Evolutionary conservation across 768 basidiomycete species (phyloP), one percentile per base, ranked within the genome.

Genomic region (Leccinum broughii): DNA sequence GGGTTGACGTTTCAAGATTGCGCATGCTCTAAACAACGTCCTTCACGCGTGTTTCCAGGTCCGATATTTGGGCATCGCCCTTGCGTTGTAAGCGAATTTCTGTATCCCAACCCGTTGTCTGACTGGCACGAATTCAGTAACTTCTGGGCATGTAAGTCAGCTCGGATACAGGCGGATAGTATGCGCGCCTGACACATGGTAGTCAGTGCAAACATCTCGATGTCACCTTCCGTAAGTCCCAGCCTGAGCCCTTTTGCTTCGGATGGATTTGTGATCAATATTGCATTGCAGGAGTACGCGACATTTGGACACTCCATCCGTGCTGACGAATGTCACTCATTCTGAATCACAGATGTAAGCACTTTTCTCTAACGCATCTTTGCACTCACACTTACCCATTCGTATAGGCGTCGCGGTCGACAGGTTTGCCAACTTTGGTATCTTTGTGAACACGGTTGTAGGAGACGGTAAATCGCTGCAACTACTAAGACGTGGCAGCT

Each of bases 61-160:
- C 11, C 67, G 60, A 3, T 68, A 68, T 34, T 9, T 68, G 15
- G 67, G 67, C 1, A 62, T 65, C 32, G 60, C 58, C 26, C 46
- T 65, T n/a, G 55, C 64, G 1, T 9, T 68, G 67, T 68, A 55
- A 61, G 67, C 32, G 14, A 6, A 4, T 24, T 7, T 17, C 20
- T 24, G 5, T 44, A 11, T 52, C 14, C 15, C 57, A 20, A 30
- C 2, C 15, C 9, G 30, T 48, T 17, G 9, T 46, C 54, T 62
- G 50, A 67, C 46, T 34, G 0, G 7, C 3, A 51, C 17, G 1
- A 3, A 11, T 46, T 20, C 39, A 67, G 66, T 4, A 24, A 56
- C n/a, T 67, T 60, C 56, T 60, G 60, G 62, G 60, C 61, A 34
- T 57, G 66, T 67, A n/a, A 56, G 58, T 52, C 17, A n/a, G 41